Evolutionary conservation across 2,329 filamentous ascomycete genomes (phyloP).

Genomic region (Alternaria dauci): DNA sequence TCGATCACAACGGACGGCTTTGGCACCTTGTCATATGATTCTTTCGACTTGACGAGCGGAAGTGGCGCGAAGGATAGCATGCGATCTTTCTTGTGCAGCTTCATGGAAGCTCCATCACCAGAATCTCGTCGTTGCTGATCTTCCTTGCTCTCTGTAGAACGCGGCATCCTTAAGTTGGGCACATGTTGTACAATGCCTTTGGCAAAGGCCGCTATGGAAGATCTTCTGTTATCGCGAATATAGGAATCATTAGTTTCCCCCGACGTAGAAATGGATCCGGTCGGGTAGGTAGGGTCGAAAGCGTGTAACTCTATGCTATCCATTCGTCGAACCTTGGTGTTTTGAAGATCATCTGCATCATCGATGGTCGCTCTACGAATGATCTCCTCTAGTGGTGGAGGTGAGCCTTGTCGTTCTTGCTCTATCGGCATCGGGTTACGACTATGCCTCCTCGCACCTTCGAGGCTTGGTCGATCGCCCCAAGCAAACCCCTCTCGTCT

Average conservation of each 20-base stretch:
- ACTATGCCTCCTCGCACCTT: slow-evolving; percentile 15
- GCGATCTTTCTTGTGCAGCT: slow-evolving; percentile 15
- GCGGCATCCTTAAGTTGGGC: slow-evolving; percentile 35
- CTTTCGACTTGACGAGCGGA: slow-evolving; percentile 3
- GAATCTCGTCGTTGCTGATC: slow-evolving; percentile 1
- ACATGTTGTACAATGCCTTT: slow-evolving; percentile 31
- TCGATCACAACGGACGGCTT: slow-evolving; percentile 7
- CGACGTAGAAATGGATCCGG: slow-evolving; percentile 1
- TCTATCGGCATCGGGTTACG: slow-evolving; percentile 26
- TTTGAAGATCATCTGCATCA: slow-evolving; percentile 20
- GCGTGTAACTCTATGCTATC: slow-evolving; percentile 23
- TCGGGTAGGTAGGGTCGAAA: slow-evolving; percentile 8
- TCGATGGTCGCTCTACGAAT: slow-evolving; percentile 21
- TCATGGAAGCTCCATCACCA: slow-evolving; percentile 3
- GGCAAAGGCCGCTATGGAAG: slow-evolving; percentile 38
- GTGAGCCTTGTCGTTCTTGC: slow-evolving; percentile 15
- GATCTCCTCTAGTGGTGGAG: slow-evolving; percentile 35
- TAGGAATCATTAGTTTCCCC: slow-evolving; percentile 8
- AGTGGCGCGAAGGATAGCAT: slow-evolving; percentile 21
- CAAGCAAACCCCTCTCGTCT: slow-evolving; percentile 42
- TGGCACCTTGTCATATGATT: not conserved
- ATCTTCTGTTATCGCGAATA: slow-evolving; percentile 24
- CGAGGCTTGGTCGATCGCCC: slow-evolving; percentile 16
- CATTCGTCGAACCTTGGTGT: slow-evolving; percentile 16
- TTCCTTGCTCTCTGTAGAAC: slow-evolving; percentile 11